Percentiles rank a stretch among this genome's conserved stretches.
Conservation (phyloP, 2,329 filamentous ascomycete species). For the Nigrospora oryzae region DNA sequence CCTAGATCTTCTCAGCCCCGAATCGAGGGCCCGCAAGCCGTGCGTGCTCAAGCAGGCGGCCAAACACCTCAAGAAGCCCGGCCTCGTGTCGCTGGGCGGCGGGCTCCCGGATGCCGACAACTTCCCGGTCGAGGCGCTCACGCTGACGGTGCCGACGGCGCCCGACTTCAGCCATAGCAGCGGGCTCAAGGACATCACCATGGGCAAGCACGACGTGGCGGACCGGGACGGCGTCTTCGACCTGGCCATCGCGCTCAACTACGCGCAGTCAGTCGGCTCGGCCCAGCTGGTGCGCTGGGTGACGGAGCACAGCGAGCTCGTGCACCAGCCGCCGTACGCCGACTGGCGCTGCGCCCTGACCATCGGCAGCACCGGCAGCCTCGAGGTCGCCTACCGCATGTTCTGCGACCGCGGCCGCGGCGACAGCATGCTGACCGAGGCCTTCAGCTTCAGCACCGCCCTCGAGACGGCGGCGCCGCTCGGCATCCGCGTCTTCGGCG, state of each 20-base stretch:
- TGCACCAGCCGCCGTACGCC: conserved; percentile 76
- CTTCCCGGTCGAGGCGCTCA: conserved; percentile 81
- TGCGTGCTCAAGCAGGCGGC: conserved; percentile 80
- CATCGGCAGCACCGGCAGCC: conserved; percentile 75
- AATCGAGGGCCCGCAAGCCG: conserved; percentile 51
- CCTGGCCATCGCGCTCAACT: conserved; percentile 84
- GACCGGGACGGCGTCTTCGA: conserved; percentile 46
- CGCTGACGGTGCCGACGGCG: conserved; percentile 61
- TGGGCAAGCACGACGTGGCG: conserved; percentile 75
- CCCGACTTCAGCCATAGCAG: conserved; percentile 61
- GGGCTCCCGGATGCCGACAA: conserved; percentile 83
- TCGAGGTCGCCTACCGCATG: conserved; percentile 79
- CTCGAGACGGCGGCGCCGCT: conserved; percentile 49
- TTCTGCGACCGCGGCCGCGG: conserved; percentile 61
- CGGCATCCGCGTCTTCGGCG: conserved; percentile 42
- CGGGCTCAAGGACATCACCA: conserved; percentile 47
- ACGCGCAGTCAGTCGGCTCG: conserved; percentile 78
- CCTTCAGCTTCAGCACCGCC: conserved; percentile 79
- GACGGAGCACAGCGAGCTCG: conserved; percentile 90
- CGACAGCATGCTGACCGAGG: conserved; percentile 77
- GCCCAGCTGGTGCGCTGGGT: conserved; percentile 84
- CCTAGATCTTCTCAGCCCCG: conserved; percentile 49
- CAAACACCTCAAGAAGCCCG: conserved; percentile 68
- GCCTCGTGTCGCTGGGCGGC: conserved; percentile 85
- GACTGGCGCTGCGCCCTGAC: conserved; percentile 85